Base-by-base conservation (phyloP, 2,329 filamentous ascomycete genomes). In the Trichoderma afroharzianum region DNA sequence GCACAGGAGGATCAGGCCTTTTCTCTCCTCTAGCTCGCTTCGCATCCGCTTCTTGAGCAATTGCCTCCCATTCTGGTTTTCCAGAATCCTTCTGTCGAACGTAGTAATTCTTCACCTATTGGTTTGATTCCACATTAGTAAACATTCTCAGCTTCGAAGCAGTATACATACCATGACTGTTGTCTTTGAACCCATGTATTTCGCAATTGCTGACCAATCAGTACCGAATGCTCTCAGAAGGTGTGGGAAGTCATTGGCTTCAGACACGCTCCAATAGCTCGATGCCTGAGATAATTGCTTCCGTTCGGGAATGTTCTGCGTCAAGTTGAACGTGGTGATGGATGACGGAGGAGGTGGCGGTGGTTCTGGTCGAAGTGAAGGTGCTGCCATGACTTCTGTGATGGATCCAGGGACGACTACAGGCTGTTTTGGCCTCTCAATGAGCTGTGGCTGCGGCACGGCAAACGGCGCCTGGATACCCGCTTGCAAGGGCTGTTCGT, bases 221-320 rank as follows among this genome's bases (percentile, higher is more conserved):
- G 91, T 93, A 71, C 93, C 93, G 82, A 94, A 95, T 69, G 93
- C 88, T 64, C 85, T 87, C 61, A 96, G 84, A 71, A 94, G 85
- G 70, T 86, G 87, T 43, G 91, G 90, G 80, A 96, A 96, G 77
- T 95, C 93, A 61, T 87, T 91, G 69, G 91, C 87, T 81, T 96
- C 93, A 1, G 91, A 92, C 26, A 95, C 93, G 76, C 93, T 95
- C 93, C 93, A 96, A 80, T 96, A 96, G 80, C 93, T 95, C 1
- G 92, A 94, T 15, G 91, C 89, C 74, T 91, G 90, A 70, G 83
- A 82, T 26, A 85, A 84, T 11, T 82, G 80, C 72, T 87, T 88
- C 57, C 87, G 86, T 75, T 90, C 87, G 43, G 71, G 30, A 50
- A 50, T 43, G 15, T 80, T 76, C 72, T 84, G 83, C 3, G 81